Evolutionary conservation across 1,284 basidiomycete species (phyloP).

Genomic region (Takashimella koratensis): DNA sequence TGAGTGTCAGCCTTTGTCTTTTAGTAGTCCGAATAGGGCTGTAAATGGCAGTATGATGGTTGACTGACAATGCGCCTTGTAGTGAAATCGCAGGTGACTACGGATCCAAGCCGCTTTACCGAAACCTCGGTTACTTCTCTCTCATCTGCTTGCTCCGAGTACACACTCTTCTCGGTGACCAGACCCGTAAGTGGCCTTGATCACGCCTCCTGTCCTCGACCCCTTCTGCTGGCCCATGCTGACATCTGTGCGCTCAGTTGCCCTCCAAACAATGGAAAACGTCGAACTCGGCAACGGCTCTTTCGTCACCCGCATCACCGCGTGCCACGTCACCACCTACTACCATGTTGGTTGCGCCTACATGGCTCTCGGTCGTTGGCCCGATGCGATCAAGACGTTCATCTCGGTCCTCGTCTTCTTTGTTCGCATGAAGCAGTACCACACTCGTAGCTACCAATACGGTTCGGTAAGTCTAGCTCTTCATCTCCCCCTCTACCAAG

Average conservation of each 20-base stretch:
- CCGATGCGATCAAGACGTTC: constrained; percentile 91
- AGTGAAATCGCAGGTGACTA: constrained; percentile 89
- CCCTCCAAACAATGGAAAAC: constrained; percentile 90
- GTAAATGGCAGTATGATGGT: constrained; percentile 1
- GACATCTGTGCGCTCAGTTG: constrained; percentile 54
- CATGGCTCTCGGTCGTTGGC: constrained; percentile 87
- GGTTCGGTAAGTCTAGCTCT: constrained; percentile 66
- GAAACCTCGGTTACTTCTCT: constrained; percentile 96
- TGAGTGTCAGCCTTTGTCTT: constrained; percentile 49
- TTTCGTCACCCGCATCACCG: constrained; percentile 84
- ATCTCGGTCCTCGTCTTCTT: constrained; percentile 91
- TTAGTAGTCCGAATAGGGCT: neutral
- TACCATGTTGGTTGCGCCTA: constrained; percentile 97
- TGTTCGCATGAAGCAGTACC: constrained; percentile 87
- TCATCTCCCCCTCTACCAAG: neutral
- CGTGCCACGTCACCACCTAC: constrained; percentile 78
- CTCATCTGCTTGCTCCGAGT: constrained; percentile 92
- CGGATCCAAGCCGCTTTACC: constrained; percentile 82
- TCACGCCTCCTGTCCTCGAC: neutral
- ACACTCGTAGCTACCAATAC: constrained; percentile 93
- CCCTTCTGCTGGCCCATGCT: neutral
- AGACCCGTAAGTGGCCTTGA: constrained; percentile 58
- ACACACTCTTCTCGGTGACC: constrained; percentile 93
- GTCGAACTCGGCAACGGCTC: constrained; percentile 78
- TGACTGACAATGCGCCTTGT: no score